Evolutionary conservation across 2,329 filamentous ascomycete species (phyloP), one percentile per base, ranked within the genome.

Genomic region (Trichoderma sp.): DNA sequence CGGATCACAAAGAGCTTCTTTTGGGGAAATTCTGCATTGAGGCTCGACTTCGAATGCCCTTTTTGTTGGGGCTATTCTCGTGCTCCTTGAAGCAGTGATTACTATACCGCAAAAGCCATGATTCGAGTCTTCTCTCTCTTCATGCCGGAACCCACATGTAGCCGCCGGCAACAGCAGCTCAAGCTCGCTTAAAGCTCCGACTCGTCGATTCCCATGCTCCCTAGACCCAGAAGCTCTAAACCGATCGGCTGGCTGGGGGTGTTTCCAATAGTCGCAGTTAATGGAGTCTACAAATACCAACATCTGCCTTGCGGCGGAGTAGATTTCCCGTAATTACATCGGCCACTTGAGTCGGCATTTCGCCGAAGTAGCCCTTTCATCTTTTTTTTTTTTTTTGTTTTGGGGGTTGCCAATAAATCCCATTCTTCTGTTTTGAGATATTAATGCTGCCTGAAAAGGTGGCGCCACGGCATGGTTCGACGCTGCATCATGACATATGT

Each of bases 91-190:
- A 49, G 46, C 21, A 13, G n/a, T 24, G 46, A 49, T 49, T 49
- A 49, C n/a, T 49, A 24, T 34, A 5, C 32, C 32, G 13, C 3
- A 34, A 34, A 34, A 18, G 2, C n/a, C 16, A 24, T 51, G 24
- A 13, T 49, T 34, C 18, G 3, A 14, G 5, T 10, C 16, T 13
- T 21, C n/a, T 28, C 28, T 51, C 59, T 34, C 28, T 51, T 51
- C 28, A n/a, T 34, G 26, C n/a, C 59, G 60, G 60, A 54, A 11
- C 16, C 49, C 60, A 64, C 60, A 64, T 64, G 30, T 64, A 55
- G 60, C 60, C 60, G 46, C 60, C 46, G 46, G 26, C 34, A 43
- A 18, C 46, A 34, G 32, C 46, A 34, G 32, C 32, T 34, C 32
- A 49, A 43, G 46, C 46, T 49, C 46, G 21, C 46, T 24, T 24